A percentile compares a stretch with the other conserved stretches of the same genome.
phyloP scores from a whole-genome alignment of 2,329 filamentous ascomycete genomes.

The Ophiostoma sp. region DNA sequence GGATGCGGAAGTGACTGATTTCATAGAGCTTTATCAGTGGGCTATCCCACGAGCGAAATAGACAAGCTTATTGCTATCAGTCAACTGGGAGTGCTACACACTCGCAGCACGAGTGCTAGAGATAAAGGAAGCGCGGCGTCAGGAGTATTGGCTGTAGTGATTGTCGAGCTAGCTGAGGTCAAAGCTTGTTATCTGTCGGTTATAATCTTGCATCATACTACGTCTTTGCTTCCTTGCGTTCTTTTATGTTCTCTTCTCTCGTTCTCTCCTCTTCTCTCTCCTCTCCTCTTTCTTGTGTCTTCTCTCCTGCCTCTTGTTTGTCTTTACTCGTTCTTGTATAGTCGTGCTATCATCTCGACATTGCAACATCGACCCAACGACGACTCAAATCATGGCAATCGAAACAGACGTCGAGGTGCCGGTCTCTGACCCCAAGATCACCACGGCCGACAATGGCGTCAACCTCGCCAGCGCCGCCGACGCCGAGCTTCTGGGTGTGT shows the following conservation, averaged over 20 bases:
- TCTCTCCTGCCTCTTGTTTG: neutral
- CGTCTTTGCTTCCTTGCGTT: neutral
- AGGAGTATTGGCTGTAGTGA: neutral
- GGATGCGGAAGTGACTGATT: too few species aligned
- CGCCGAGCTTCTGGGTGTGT: slow-evolving; percentile 30
- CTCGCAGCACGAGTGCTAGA: neutral
- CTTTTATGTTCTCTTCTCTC: neutral
- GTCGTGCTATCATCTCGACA: neutral
- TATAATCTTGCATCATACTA: neutral
- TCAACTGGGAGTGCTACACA: too few species aligned
- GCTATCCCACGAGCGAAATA: neutral
- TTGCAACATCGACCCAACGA: neutral
- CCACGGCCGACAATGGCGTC: slow-evolving; percentile 25
- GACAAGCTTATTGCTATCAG: too few species aligned
- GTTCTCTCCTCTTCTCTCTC: neutral
- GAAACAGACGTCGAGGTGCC: slow-evolving; percentile 25
- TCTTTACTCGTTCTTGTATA: neutral
- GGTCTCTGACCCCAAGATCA: slow-evolving; percentile 23
- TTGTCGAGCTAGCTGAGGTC: neutral
- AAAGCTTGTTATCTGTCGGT: neutral
- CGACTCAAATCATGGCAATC: neutral
- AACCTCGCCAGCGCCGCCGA: slow-evolving; percentile 31
- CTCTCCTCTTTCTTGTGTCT: neutral
- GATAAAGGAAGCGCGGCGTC: slow-evolving; percentile 1
- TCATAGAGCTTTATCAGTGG: slow-evolving; percentile 1